These are phyloP conservation scores for Atalantia buxifolia DNA, from an alignment of 345 rosid genomes.

Conservation along the genomic window DNA sequence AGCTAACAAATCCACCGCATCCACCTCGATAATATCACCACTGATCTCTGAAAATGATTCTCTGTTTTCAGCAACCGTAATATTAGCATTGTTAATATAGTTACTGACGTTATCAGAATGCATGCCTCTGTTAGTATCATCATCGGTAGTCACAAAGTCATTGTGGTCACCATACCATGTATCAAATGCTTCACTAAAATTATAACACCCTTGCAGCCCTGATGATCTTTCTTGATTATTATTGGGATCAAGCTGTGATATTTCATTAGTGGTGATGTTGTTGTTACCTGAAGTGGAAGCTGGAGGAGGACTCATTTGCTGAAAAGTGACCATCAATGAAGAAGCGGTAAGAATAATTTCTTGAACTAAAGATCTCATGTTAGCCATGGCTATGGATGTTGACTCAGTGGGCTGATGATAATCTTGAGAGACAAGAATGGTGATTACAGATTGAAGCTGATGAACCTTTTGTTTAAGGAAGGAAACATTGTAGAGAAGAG, in stretches of 20 bases:
- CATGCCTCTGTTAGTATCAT: background rate
- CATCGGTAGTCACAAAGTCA: background rate
- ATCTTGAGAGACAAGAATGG: constrained; percentile 35
- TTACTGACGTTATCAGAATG: background rate
- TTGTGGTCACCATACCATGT: constrained; percentile 30
- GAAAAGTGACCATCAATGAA: constrained; percentile 62
- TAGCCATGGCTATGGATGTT: constrained; percentile 42
- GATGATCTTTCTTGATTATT: constrained; percentile 18
- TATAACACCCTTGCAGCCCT: constrained; percentile 25
- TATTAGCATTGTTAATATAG: background rate
- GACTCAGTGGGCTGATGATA: constrained; percentile 35
- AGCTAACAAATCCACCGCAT: constrained; percentile 58
- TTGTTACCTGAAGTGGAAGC: constrained; percentile 10
- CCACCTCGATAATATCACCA: constrained; percentile 56
- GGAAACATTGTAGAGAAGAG: constrained; percentile 59
- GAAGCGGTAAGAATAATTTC: constrained; percentile 63
- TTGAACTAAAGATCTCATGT: constrained; percentile 49
- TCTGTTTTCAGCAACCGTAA: constrained; percentile 8
- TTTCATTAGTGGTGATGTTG: background rate
- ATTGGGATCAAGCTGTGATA: constrained; percentile 4
- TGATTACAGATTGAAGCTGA: constrained; percentile 54
- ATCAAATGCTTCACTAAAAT: constrained; percentile 15
- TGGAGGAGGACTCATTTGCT: constrained; percentile 38
- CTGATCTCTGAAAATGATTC: background rate
- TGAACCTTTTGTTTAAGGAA: constrained; percentile 58